Evolutionary conservation across 495 filamentous ascomycete genomes (phyloP).

Genomic region (Penicillium silybi): DNA sequence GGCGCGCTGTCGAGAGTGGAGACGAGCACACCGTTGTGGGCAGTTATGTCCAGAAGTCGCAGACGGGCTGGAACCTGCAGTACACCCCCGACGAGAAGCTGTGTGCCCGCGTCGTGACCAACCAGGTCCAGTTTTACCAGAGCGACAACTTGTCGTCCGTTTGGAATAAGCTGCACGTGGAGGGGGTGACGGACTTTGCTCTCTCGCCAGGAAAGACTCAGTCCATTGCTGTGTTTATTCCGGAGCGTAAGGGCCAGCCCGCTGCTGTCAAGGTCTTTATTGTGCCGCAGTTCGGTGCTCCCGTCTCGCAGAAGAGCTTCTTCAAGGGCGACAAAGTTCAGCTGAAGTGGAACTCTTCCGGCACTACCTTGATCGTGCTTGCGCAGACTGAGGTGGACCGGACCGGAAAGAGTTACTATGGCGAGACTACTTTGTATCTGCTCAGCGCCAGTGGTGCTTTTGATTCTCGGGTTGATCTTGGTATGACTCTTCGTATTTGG

Average conservation of each 20-base stretch:
- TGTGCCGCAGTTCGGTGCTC: slow-evolving; percentile 73
- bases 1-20: slow-evolving; percentile 63
- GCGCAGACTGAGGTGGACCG: slow-evolving; percentile 98
- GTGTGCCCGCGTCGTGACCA: slow-evolving; percentile 91
- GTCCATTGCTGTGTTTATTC: slow-evolving; percentile 88
- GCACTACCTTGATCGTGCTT: slow-evolving; percentile 87
- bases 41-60: slow-evolving; percentile 88
- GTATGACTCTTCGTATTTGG: slow-evolving; percentile 31
- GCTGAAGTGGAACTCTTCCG: slow-evolving; percentile 92
- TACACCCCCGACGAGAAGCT: slow-evolving; percentile 89
- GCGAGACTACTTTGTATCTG: slow-evolving; percentile 95
- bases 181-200: slow-evolving; percentile 88
- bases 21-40: slow-evolving; percentile 72
- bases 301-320: slow-evolving; percentile 95
- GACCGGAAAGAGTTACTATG: slow-evolving; percentile 97
- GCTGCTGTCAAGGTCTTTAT: slow-evolving; percentile 92
- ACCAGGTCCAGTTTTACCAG: slow-evolving; percentile 95
- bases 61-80: slow-evolving; percentile 96
- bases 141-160: slow-evolving; percentile 77
- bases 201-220: slow-evolving; percentile 83
- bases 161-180: slow-evolving; percentile 91
- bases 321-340: slow-evolving; percentile 99
- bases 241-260: slow-evolving; percentile 93
- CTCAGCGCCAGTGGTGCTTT: slow-evolving; percentile 88
- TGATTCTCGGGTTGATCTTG: slow-evolving; percentile 83